These are phyloP conservation scores for Ochetophila trinervis DNA, from an alignment of 306 rosid species.

Conservation along the genomic window DNA sequence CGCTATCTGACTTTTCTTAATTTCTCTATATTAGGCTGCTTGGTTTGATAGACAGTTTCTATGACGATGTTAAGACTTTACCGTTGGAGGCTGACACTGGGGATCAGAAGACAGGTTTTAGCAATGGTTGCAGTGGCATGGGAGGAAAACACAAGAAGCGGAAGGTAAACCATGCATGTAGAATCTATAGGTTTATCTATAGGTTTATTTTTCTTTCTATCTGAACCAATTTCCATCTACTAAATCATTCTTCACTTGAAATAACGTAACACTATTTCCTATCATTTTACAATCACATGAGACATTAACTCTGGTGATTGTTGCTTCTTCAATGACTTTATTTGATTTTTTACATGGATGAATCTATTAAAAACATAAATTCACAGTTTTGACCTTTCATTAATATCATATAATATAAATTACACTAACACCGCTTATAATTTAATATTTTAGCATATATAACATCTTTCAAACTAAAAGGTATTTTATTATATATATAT, in stretches of 20 bases:
- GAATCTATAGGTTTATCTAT: too few relatives aligned
- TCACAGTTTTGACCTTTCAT: neutral
- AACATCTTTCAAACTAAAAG: too few relatives aligned
- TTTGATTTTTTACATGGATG: neutral
- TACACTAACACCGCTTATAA: too few relatives aligned
- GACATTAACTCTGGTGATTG: neutral
- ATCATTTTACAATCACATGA: neutral
- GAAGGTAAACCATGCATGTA: slow-evolving; percentile 54
- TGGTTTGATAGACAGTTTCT: slow-evolving; percentile 77
- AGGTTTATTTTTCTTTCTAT: neutral
- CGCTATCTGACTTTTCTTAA: slow-evolving; percentile 12
- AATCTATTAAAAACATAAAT: neutral
- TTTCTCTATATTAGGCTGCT: slow-evolving; percentile 54
- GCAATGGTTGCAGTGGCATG: slow-evolving; percentile 39
- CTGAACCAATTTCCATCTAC: neutral
- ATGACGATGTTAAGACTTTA: slow-evolving; percentile 66
- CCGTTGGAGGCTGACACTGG: slow-evolving; percentile 52
- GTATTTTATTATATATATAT: too few relatives aligned
- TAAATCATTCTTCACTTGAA: neutral
- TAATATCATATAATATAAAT: neutral
- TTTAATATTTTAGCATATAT: too few relatives aligned
- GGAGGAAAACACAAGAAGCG: slow-evolving; percentile 50
- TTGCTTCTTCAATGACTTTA: neutral
- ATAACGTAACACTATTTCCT: neutral
- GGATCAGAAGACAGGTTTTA: slow-evolving; percentile 36